Evolutionary conservation across 352 stramenopile species (phyloP), one percentile per base, ranked within the genome.

Genomic region (Globisporangium iwayamae): DNA sequence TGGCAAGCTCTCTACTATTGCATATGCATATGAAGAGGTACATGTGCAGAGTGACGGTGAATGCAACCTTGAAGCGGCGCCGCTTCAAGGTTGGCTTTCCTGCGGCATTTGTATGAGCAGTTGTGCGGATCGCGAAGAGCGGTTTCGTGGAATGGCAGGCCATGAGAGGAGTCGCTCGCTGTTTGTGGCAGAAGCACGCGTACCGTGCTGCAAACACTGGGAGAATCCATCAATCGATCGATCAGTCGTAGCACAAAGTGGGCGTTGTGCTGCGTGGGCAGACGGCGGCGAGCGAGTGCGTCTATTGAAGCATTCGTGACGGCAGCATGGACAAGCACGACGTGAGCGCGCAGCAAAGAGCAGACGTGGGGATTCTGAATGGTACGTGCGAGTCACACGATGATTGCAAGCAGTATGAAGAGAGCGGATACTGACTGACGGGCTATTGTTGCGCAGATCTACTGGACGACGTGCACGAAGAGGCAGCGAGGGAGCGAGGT

Each of bases 391-490:
- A 18, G 39, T n/a, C 14, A 18, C 38, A 4, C 5, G 11, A 16
- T 30, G 4, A 13, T 36, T 1, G 38, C 28, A 7, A 2, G 38
- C 28, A 7, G 6, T 51, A 8, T 46, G 28, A n/a, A 13, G 25
- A 3, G 9, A 30, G 3, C 6, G 22, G 5, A 20, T 30, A 41
- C 7, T 30, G 25, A 52, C 22, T 41, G 41, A 25, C 14, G 57
- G 30, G 30, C 0, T 20, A 18, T 13, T 20, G 18, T 11, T 36
- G 25, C 34, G 13, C 10, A 68, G 62, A 58, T 43, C 39, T 68
- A 36, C 41, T 68, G 55, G 62, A 68, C 14, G 47, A 62, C 6
- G 55, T 68, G 62, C 54, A 54, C 1, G 16, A 46, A 25, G 60
- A 61, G 43, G 41, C 51, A 3, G n/a, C 28, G 30, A 54, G 25